Percentiles rank a stretch among this genome's conserved stretches.
phyloP scores from a whole-genome alignment of 768 basidiomycete genomes.

The Rhizopogon vinicolor region DNA sequence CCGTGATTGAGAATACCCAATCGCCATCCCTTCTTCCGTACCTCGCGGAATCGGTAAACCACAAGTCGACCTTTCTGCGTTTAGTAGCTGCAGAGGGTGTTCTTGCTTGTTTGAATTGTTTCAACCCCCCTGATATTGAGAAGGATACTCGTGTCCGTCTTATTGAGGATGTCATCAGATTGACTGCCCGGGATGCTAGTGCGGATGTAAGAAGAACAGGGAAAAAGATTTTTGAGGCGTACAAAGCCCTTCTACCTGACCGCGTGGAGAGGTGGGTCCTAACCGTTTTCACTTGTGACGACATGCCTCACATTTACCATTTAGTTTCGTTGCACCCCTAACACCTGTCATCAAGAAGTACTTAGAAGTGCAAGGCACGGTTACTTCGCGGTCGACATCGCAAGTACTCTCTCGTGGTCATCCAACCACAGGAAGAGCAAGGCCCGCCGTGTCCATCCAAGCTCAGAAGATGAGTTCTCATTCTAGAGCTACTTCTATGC shows the following conservation, averaged over 20 bases:
- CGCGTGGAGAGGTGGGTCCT: constrained; percentile 59
- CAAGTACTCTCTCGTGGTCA: not conserved
- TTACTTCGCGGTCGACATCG: not conserved
- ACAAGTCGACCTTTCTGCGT: constrained; percentile 65
- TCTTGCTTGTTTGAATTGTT: constrained; percentile 63
- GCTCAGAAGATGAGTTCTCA: not conserved
- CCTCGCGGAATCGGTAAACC: constrained; percentile 51
- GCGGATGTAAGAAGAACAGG: constrained; percentile 70
- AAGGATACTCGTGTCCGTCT: constrained; percentile 59
- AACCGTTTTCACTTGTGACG: not conserved
- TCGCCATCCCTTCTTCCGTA: constrained; percentile 59
- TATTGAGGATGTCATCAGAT: constrained; percentile 66
- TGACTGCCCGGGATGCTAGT: constrained; percentile 66
- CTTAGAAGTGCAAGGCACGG: constrained; percentile 43
- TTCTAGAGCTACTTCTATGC: not conserved
- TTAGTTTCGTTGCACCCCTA: constrained; percentile 68
- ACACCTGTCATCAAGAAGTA: constrained; percentile 77
- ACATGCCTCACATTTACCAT: constrained; percentile 5
- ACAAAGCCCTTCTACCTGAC: constrained; percentile 62
- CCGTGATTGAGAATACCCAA: constrained; percentile 65
- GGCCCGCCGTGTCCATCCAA: not conserved
- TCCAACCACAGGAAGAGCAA: not conserved
- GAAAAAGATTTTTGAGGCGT: constrained; percentile 71
- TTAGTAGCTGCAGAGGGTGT: constrained; percentile 62
- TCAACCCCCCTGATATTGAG: constrained; percentile 77